phyloP scores from a whole-genome alignment of 2,329 filamentous ascomycete genomes.

The Fusarium xylarioides region DNA sequence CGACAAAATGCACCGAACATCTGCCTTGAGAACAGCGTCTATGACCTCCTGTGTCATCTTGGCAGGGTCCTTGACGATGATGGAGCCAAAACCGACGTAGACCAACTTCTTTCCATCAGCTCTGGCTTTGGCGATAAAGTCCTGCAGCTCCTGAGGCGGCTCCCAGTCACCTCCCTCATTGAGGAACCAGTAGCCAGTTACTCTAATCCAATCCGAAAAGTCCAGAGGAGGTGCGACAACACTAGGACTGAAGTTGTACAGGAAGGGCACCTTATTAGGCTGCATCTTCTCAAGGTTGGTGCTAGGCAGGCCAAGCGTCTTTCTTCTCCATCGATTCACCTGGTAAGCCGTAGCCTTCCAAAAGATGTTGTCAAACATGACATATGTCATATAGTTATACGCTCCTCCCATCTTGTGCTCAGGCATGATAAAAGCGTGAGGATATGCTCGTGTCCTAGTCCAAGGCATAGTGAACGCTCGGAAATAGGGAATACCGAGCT shows the following conservation, averaged over 20 bases:
- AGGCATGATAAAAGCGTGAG: constrained; percentile 93
- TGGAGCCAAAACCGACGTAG: constrained; percentile 96
- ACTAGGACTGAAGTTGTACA: constrained; percentile 95
- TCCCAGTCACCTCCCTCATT: constrained; percentile 76
- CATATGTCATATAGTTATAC: constrained; percentile 95
- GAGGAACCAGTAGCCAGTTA: constrained; percentile 98
- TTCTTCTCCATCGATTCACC: constrained; percentile 91
- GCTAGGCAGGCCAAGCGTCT: constrained; percentile 77
- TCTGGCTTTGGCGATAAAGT: constrained; percentile 86
- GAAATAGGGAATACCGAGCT: constrained; percentile 92
- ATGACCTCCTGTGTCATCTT: constrained; percentile 93
- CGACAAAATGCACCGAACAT: constrained; percentile 92
- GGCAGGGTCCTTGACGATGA: constrained; percentile 88
- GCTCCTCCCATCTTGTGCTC: constrained; percentile 93
- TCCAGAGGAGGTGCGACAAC: constrained; percentile 95
- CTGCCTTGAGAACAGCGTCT: constrained; percentile 87
- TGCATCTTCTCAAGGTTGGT: constrained; percentile 92
- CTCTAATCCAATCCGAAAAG: constrained; percentile 96
- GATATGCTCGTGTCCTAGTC: constrained; percentile 94
- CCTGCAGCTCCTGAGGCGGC: constrained; percentile 77
- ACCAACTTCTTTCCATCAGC: constrained; percentile 89
- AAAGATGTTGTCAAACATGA: constrained; percentile 96
- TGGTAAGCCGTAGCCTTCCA: constrained; percentile 94
- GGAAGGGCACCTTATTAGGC: constrained; percentile 95
- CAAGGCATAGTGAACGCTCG: constrained; percentile 98